phyloP scores from a whole-genome alignment of 2,329 filamentous ascomycete genomes.

The Cordyceps farinosa region DNA sequence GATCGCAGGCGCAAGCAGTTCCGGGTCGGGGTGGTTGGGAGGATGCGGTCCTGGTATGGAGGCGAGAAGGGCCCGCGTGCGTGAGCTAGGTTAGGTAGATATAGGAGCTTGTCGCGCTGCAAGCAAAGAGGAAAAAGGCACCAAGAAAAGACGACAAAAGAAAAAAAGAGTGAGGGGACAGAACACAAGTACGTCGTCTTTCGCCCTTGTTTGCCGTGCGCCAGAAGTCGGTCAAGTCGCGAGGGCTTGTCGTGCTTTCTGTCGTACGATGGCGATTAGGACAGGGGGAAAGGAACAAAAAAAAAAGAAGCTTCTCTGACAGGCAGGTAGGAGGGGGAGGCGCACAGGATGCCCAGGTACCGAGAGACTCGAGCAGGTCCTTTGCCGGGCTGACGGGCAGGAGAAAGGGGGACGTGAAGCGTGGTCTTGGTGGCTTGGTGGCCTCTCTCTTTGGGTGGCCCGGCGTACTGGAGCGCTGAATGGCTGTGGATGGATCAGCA shows the following conservation, averaged over 20 bases:
- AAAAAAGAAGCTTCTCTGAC: not conserved
- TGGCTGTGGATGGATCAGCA: not conserved
- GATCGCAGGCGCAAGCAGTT: not conserved
- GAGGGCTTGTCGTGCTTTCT: not conserved
- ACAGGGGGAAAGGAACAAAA: not conserved
- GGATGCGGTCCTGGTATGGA: not conserved
- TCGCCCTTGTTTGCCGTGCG: not conserved
- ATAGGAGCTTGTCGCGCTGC: not conserved
- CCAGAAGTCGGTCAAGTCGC: not conserved
- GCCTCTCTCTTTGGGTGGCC: not conserved
- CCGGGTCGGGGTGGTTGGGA: slow-evolving; percentile 1
- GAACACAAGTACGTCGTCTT: not conserved
- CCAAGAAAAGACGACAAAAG: not conserved
- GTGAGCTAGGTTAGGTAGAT: not conserved
- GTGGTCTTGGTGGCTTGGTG: no score
- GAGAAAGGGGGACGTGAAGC: slow-evolving; percentile 1
- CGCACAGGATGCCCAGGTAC: not conserved
- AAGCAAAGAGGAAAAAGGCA: not conserved
- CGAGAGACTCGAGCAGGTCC: not conserved
- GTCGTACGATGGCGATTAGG: not conserved
- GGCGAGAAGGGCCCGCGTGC: not conserved
- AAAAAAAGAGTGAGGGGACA: not conserved
- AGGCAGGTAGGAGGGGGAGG: not conserved
- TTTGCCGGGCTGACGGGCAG: not conserved
- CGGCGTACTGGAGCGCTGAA: not conserved